Percentiles rank a stretch among this genome's conserved stretches.
These are phyloP conservation scores for Fusarium proliferatum DNA, from an alignment of 2,329 filamentous ascomycete genomes.

Conservation along the genomic window DNA sequence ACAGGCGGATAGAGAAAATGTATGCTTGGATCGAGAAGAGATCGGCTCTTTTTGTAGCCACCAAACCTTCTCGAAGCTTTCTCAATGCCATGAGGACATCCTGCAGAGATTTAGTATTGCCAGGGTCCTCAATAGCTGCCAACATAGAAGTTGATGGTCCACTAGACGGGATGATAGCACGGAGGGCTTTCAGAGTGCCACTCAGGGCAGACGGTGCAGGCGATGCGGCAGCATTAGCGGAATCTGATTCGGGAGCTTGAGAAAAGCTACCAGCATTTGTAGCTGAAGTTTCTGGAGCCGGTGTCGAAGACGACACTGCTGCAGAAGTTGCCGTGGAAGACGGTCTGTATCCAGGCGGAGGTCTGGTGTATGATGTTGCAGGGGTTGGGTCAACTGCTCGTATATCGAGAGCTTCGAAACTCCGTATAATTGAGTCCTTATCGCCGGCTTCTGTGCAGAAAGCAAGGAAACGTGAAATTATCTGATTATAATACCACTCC, in stretches of 20 bases:
- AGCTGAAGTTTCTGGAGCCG: not conserved
- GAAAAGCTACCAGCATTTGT: not conserved
- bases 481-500: slow-evolving; percentile 86
- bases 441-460: slow-evolving; percentile 83
- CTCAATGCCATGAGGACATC: slow-evolving; percentile 85
- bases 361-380: slow-evolving; percentile 18
- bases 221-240: not conserved
- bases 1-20: slow-evolving; percentile 88
- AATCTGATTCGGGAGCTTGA: not conserved
- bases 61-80: slow-evolving; percentile 90
- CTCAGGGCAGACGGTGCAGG: slow-evolving; percentile 18
- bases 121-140: slow-evolving; percentile 37
- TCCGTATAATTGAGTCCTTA: slow-evolving; percentile 77
- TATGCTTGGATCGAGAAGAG: slow-evolving; percentile 89
- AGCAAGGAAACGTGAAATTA: slow-evolving; percentile 88
- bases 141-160: slow-evolving; percentile 26
- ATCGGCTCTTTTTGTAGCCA: slow-evolving; percentile 80
- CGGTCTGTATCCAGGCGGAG: slow-evolving; percentile 11
- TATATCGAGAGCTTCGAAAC: slow-evolving; percentile 73
- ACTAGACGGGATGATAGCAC: slow-evolving; percentile 20
- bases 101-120: slow-evolving; percentile 72
- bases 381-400: slow-evolving; percentile 23
- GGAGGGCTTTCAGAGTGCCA: slow-evolving; percentile 13
- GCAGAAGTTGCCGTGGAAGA: not conserved
- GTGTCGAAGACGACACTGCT: not conserved